These are phyloP conservation scores for Darksidea phi DNA, from an alignment of 495 filamentous ascomycete species.

Conservation along the genomic window DNA sequence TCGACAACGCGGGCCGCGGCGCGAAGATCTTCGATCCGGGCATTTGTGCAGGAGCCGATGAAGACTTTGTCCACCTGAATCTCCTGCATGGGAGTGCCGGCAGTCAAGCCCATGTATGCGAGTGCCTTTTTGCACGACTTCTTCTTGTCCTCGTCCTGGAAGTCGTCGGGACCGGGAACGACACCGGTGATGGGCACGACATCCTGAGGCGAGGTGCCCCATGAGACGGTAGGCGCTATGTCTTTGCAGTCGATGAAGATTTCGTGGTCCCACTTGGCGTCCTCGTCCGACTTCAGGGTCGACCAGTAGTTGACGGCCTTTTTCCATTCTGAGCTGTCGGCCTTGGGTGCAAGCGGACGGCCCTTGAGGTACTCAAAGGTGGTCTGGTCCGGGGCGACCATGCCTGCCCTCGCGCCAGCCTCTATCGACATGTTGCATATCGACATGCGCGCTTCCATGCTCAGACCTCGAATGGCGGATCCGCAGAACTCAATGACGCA, in stretches of 20 bases:
- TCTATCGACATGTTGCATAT: conserved; percentile 99
- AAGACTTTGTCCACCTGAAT: conserved; percentile 92
- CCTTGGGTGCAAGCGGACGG: conserved; percentile 80
- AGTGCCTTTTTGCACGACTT: conserved; percentile 74
- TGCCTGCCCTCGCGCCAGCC: conserved; percentile 89
- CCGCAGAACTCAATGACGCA: conserved; percentile 97
- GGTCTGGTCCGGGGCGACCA: conserved; percentile 91
- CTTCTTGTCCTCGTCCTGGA: conserved; percentile 73
- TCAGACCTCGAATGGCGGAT: conserved; percentile 81
- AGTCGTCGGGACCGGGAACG: conserved; percentile 86
- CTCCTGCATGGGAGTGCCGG: conserved; percentile 87
- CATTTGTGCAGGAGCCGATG: conserved; percentile 97
- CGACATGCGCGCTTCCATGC: conserved; percentile 98
- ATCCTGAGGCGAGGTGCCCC: conserved; percentile 96
- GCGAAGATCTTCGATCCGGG: conserved; percentile 92
- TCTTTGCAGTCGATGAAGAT: conserved; percentile 88
- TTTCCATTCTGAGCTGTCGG: conserved; percentile 83
- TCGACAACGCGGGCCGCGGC: conserved; percentile 81
- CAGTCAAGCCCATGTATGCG: conserved; percentile 90
- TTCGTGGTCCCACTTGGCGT: conserved; percentile 81
- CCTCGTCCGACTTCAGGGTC: conserved; percentile 77
- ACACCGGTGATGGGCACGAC: conserved; percentile 88
- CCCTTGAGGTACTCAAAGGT: conserved; percentile 95
- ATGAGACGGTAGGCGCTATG: conserved; percentile 89
- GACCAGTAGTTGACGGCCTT: conserved; percentile 87